A percentile compares a stretch with the other conserved stretches of the same genome.
phyloP scores from a whole-genome alignment of 2,329 filamentous ascomycete genomes.

The Neoscytalidium dimidiatum region DNA sequence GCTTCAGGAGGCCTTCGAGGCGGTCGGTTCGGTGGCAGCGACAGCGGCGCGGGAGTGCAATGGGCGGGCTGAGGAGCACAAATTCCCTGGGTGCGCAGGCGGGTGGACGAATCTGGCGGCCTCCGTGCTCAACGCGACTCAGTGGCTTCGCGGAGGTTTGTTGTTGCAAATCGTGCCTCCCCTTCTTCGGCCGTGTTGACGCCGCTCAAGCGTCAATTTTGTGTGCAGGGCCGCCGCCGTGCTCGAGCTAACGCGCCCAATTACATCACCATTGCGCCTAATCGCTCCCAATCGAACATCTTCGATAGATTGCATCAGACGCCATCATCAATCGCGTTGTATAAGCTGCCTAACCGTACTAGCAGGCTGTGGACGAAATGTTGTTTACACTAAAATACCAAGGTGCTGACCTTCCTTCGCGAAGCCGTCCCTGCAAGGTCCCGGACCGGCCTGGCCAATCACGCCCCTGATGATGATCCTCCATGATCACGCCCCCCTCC shows the following conservation, averaged over 20 bases:
- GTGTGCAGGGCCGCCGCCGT: conserved; percentile 8
- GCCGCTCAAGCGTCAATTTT: conserved; percentile 11
- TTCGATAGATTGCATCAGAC: neutral
- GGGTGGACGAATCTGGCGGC: conserved; percentile 4
- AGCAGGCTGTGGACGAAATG: neutral
- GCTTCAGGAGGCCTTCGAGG: conserved; percentile 15
- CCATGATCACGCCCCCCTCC: conserved; percentile 54
- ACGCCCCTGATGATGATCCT: neutral
- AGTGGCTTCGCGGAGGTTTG: neutral
- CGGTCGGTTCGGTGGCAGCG: neutral
- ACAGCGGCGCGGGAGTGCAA: neutral
- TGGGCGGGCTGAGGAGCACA: neutral
- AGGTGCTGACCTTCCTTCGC: conserved; percentile 8
- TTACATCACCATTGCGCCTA: conserved; percentile 4
- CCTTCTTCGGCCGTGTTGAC: conserved; percentile 1
- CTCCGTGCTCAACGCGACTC: conserved; percentile 15
- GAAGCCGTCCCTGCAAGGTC: conserved; percentile 17
- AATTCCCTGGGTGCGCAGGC: conserved; percentile 5
- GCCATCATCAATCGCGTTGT: neutral
- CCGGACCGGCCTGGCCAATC: conserved; percentile 9
- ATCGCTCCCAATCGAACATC: neutral
- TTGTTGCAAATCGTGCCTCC: conserved; percentile 13
- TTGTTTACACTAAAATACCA: neutral
- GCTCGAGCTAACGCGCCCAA: conserved; percentile 6
- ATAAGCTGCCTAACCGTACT: neutral